Percentiles rank a stretch among this genome's conserved stretches.
phyloP scores from a whole-genome alignment of 2,329 filamentous ascomycete species.

The Aspergillus melleus region DNA sequence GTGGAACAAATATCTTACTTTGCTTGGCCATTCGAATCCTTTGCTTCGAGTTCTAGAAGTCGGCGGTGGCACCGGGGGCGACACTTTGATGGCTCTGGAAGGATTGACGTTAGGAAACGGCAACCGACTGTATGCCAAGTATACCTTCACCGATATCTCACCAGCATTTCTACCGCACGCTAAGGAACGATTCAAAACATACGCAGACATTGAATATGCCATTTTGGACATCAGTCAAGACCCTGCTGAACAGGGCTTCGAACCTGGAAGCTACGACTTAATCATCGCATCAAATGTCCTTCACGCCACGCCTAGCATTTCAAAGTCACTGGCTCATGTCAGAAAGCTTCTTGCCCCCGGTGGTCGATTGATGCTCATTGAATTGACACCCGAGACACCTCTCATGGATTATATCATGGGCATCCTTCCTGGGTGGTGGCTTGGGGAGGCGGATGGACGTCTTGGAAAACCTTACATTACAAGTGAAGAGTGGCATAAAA shows the following conservation, averaged over 20 bases:
- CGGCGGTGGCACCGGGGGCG: constrained; percentile 30
- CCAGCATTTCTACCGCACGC: constrained; percentile 29
- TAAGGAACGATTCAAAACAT: constrained; percentile 21
- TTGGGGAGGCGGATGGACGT: constrained; percentile 23
- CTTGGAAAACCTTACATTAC: constrained; percentile 20
- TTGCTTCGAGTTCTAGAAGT: constrained; percentile 27
- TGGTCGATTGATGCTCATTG: constrained; percentile 49
- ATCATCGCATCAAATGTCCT: constrained; percentile 36
- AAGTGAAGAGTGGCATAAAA: constrained; percentile 16
- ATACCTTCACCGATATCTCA: constrained; percentile 34
- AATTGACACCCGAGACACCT: constrained; percentile 30
- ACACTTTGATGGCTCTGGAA: constrained; percentile 22
- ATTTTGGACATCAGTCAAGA: constrained; percentile 33
- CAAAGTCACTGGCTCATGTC: constrained; percentile 27
- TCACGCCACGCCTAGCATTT: constrained; percentile 23
- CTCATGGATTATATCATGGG: constrained; percentile 32
- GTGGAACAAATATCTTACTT: constrained; percentile 10
- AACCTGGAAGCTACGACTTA: constrained; percentile 30
- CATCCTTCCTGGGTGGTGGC: constrained; percentile 43
- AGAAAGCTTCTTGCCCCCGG: constrained; percentile 37
- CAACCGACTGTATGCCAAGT: constrained; percentile 20
- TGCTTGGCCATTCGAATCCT: constrained; percentile 25
- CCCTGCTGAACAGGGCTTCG: constrained; percentile 31
- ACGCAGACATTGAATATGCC: constrained; percentile 28
- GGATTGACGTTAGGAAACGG: neutral